These are phyloP conservation scores for Lentinus brumalis DNA, from an alignment of 768 basidiomycete species.

Conservation along the genomic window DNA sequence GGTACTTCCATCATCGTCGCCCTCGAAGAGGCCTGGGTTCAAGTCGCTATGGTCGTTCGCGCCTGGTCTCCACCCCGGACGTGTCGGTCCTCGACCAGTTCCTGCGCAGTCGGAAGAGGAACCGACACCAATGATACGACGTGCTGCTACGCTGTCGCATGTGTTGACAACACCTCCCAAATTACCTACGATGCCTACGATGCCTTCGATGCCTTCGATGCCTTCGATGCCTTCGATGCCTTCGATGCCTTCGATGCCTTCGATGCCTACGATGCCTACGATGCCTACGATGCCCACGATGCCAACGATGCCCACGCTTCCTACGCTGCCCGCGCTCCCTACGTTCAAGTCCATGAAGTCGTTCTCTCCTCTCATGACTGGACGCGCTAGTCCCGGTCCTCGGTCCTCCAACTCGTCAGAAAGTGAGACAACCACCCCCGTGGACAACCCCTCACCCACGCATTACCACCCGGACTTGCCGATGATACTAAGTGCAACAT, in stretches of 20 bases:
- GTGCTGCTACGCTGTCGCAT: no score
- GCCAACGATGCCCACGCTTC: neutral
- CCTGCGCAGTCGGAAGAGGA: neutral
- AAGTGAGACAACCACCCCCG: slow-evolving; percentile 5
- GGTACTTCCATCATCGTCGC: neutral
- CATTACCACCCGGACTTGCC: slow-evolving; percentile 6
- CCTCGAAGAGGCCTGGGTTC: neutral
- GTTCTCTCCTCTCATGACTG: neutral
- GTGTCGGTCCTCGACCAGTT: neutral
- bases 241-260: neutral
- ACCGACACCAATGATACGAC: neutral
- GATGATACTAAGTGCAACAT: neutral
- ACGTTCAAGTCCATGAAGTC: slow-evolving; percentile 11
- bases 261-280: neutral
- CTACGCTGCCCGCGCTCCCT: neutral
- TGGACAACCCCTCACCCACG: neutral
- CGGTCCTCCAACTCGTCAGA: slow-evolving; percentile 4
- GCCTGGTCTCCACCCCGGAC: no score
- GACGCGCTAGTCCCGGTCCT: slow-evolving; percentile 6
- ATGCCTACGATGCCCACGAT: neutral
- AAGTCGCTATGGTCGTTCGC: neutral
- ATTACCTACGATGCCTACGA: no score
- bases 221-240: neutral
- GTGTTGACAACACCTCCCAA: no score
- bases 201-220: no score